These are phyloP conservation scores for Emmonsia crescens DNA, from an alignment of 2,329 filamentous ascomycete species.

Conservation along the genomic window DNA sequence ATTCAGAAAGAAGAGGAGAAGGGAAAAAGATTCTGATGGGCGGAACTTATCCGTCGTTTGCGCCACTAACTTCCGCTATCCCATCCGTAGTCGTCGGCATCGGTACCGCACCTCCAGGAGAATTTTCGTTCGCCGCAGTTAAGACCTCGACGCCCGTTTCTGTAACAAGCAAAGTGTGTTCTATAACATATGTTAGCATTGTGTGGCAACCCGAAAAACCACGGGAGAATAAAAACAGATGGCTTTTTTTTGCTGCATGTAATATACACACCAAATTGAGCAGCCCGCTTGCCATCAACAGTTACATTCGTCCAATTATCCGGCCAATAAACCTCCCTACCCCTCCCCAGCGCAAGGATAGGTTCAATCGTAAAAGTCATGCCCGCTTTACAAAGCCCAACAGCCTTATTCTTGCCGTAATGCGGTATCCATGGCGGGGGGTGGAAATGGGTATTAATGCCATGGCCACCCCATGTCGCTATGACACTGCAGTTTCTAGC, in stretches of 20 bases:
- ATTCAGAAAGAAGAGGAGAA: neutral
- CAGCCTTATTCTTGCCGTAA: slow-evolving; percentile 90
- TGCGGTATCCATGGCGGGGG: slow-evolving; percentile 83
- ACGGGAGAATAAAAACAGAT: neutral
- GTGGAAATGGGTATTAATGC: slow-evolving; percentile 82
- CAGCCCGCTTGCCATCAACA: slow-evolving; percentile 71
- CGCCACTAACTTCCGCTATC: neutral
- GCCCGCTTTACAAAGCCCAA: slow-evolving; percentile 77
- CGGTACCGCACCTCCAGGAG: slow-evolving; percentile 56
- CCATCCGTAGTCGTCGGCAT: slow-evolving; percentile 33
- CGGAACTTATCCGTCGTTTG: neutral
- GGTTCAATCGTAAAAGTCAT: slow-evolving; percentile 97
- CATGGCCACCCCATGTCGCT: slow-evolving; percentile 84
- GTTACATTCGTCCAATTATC: slow-evolving; percentile 94
- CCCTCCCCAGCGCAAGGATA: slow-evolving; percentile 79
- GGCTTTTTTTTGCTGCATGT: neutral
- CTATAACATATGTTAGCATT: slow-evolving; percentile 22
- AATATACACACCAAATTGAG: slow-evolving; percentile 55
- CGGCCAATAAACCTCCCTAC: slow-evolving; percentile 83
- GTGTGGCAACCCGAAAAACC: neutral
- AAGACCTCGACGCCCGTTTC: slow-evolving; percentile 65
- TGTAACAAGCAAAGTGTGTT: slow-evolving; percentile 71
- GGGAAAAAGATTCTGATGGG: no score
- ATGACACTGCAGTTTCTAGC: slow-evolving; percentile 67
- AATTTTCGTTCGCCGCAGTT: slow-evolving; percentile 56